Conservation (phyloP, 2,329 filamentous ascomycete species). For the Cladorrhinum sp. region DNA sequence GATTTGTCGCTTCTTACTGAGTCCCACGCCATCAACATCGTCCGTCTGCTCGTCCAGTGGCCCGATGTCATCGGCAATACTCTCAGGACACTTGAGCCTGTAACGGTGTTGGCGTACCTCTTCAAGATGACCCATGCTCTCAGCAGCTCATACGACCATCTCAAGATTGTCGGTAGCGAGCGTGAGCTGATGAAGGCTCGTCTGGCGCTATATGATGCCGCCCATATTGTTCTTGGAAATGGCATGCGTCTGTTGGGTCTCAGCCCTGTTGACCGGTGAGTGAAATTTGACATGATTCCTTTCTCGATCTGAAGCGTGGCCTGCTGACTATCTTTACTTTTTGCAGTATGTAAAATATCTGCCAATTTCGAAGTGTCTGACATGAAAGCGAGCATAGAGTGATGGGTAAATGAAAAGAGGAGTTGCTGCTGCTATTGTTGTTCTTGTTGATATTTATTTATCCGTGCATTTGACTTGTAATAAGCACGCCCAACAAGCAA, state of each 20-base stretch:
- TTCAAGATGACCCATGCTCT: constrained; percentile 84
- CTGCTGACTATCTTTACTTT: neutral
- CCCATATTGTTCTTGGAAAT: constrained; percentile 73
- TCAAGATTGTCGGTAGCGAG: constrained; percentile 79
- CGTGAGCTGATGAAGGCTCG: constrained; percentile 67
- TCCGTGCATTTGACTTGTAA: no score
- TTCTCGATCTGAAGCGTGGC: neutral
- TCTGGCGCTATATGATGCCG: constrained; percentile 74
- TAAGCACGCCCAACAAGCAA: no score
- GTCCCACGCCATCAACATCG: constrained; percentile 68
- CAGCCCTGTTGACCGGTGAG: constrained; percentile 65
- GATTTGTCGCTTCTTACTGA: constrained; percentile 69
- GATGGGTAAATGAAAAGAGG: no score
- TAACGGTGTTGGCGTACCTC: constrained; percentile 56
- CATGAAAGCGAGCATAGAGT: no score
- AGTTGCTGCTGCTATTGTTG: no score
- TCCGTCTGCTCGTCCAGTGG: constrained; percentile 77
- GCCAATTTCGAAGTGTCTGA: neutral
- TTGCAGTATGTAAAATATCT: constrained; percentile 23
- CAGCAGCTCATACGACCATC: constrained; percentile 76
- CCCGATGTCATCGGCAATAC: constrained; percentile 83
- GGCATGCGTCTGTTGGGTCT: constrained; percentile 80
- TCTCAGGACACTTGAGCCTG: constrained; percentile 74
- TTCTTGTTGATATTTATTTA: no score
- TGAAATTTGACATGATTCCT: neutral